A percentile compares a stretch with the other conserved stretches of the same genome.
These are phyloP conservation scores for Strigomonas galati DNA, from an alignment of 208 protist species.

Conservation along the genomic window DNA sequence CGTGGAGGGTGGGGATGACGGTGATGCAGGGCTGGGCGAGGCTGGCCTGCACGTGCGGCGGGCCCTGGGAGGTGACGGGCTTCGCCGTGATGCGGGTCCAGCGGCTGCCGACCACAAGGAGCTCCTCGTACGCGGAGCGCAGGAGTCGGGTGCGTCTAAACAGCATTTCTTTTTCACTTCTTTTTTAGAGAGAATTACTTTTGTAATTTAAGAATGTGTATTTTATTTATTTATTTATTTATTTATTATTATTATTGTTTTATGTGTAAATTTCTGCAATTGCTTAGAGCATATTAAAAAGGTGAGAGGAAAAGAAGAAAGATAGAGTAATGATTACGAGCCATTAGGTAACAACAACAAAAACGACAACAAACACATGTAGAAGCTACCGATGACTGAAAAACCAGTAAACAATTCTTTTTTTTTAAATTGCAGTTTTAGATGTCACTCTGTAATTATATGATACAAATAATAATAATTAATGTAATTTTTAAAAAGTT, in stretches of 20 bases:
- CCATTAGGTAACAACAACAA: background rate
- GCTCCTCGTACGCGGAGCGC: slow-evolving; percentile 66
- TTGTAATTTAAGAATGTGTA: background rate
- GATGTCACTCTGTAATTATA: no score
- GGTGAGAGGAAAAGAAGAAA: background rate
- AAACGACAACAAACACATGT: background rate
- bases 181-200: background rate
- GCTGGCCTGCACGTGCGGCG: slow-evolving; percentile 32
- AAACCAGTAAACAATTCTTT: background rate
- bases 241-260: no score
- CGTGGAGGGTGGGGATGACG: slow-evolving; percentile 82
- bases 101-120: slow-evolving; percentile 75
- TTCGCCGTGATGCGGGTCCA: slow-evolving; percentile 73
- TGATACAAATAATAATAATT: background rate
- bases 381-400: background rate
- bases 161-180: background rate
- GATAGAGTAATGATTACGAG: background rate
- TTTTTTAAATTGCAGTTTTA: background rate
- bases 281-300: background rate
- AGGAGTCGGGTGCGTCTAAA: slow-evolving; percentile 30
- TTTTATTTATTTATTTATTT: background rate
- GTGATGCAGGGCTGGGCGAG: slow-evolving; percentile 60
- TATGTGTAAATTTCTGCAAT: no score
- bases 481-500: background rate
- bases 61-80: slow-evolving; percentile 24